Base-by-base conservation (phyloP, 2,329 filamentous ascomycete genomes). In the Pyricularia grisea region DNA sequence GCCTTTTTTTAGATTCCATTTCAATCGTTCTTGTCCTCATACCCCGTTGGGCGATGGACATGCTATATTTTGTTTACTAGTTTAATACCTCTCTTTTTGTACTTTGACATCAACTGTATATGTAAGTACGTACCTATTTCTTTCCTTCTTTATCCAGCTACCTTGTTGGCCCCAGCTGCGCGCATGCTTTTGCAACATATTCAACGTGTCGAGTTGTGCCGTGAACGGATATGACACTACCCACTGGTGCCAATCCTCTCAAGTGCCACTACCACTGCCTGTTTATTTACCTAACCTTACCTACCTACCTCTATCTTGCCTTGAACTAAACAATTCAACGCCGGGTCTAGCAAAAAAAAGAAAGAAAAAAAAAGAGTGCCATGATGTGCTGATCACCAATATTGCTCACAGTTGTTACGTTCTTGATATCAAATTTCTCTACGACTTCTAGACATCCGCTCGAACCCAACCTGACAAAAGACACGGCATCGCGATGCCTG, bases 401-500 rank as follows among this genome's bases (percentile, higher is more conserved):
- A 9, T 28, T 28, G 25, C 10, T 63, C 11, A 28, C 60, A 63
- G 60, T 63, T 27, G 27, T 63, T 63, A 28, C 60, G 12, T 63
- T 63, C 60, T 63, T 28, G 60, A 63, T 28, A 17, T 30, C 25
- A 28, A 6, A 27, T 28, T 63, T 63, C 60, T 28, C 60, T 3
- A 20, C 60, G 25, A 28, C 33, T 69, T 61, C 28, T 67, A 20
- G 23, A 67, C 69, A 67, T 68, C 63, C 42, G 17, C 20, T 9
- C 60, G 60, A 30, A 5, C 60, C 12, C 27, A 63, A 63, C 23
- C 25, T 9, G 5, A 4, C 60, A 63, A 2, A 27, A 12, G 27
- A 68, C 20, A 55, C 42, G 17, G 36, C 55, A 28, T 36, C 70
- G 72, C 72, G 70, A 84, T 85, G 82, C 72, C 80, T 69, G 79